These are phyloP conservation scores for Hymenoscyphus occultus DNA, from an alignment of 2,329 filamentous ascomycete species.

Conservation along the genomic window DNA sequence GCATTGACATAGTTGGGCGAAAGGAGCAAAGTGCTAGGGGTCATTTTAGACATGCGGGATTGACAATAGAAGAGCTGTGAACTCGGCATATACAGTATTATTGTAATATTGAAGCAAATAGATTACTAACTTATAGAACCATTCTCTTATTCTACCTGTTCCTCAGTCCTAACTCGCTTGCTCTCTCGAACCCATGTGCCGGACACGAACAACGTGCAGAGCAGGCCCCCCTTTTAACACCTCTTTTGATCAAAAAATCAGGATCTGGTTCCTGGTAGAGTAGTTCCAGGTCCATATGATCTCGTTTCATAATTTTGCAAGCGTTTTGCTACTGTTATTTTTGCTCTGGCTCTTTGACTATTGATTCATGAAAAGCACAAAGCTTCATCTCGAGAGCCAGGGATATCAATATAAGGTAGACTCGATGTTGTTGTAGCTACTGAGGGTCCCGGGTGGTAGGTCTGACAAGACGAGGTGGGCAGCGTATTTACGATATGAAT, in stretches of 20 bases:
- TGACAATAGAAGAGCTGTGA: slow-evolving; percentile 21
- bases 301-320: slow-evolving; percentile 26
- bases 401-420: slow-evolving; percentile 24
- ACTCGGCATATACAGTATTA: slow-evolving; percentile 3
- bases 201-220: slow-evolving; percentile 33
- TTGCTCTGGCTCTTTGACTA: slow-evolving; percentile 21
- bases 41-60: slow-evolving; percentile 23
- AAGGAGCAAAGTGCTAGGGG: slow-evolving; percentile 24
- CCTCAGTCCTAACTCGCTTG: slow-evolving; percentile 18
- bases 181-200: slow-evolving; percentile 21
- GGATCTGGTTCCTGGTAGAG: slow-evolving; percentile 34
- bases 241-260: slow-evolving; percentile 34
- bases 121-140: not conserved
- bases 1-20: slow-evolving; percentile 27
- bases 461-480: slow-evolving; percentile 19
- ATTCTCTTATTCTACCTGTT: slow-evolving; percentile 14
- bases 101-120: too few relatives aligned
- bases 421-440: slow-evolving; percentile 12
- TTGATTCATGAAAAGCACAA: slow-evolving; percentile 32
- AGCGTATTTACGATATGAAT: slow-evolving; percentile 29
- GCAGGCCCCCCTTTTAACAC: slow-evolving; percentile 35
- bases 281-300: slow-evolving; percentile 32
- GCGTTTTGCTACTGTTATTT: slow-evolving; percentile 31
- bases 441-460: slow-evolving; percentile 6
- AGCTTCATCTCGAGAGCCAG: slow-evolving; percentile 26